Evolutionary conservation across 2,329 filamentous ascomycete species (phyloP).

Genomic region (Beauveria scarabaeidicola): DNA sequence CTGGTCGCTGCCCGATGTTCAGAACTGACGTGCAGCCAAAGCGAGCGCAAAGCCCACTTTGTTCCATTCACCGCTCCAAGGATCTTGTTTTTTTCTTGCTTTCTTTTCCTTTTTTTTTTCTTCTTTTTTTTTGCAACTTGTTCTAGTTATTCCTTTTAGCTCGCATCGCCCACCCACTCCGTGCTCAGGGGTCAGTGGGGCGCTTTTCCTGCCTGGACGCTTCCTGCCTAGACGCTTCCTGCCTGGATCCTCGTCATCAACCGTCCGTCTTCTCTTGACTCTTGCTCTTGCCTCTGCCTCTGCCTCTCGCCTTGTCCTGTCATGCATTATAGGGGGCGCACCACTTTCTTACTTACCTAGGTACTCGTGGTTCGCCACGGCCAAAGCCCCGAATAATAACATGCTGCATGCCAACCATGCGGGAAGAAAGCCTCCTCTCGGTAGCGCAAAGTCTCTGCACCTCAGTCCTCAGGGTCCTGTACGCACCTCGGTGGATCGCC

Average conservation of each 20-base stretch:
- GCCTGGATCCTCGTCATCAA: too few relatives aligned
- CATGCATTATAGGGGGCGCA: too few relatives aligned
- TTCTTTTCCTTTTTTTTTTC: neutral
- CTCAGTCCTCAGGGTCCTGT: neutral
- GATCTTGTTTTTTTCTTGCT: neutral
- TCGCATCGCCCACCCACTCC: too few relatives aligned
- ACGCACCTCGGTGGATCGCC: neutral
- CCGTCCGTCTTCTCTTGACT: too few relatives aligned
- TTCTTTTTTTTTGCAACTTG: neutral
- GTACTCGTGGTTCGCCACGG: too few relatives aligned
- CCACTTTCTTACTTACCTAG: too few relatives aligned
- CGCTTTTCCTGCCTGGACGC: neutral
- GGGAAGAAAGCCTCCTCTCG: neutral
- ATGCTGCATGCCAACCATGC: neutral
- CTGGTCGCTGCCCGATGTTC: neutral
- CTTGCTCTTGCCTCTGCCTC: too few relatives aligned
- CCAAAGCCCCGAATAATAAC: neutral
- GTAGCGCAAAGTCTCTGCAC: neutral
- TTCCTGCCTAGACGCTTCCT: neutral
- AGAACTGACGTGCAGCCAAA: neutral
- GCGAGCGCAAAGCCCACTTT: neutral
- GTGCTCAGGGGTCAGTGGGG: slow-evolving; percentile 5
- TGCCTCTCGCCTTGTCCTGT: too few relatives aligned
- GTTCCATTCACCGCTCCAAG: slow-evolving; percentile 1
- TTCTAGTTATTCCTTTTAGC: neutral